Percentiles rank a stretch among this genome's conserved stretches.
Conservation (phyloP, 441 rosid genomes). For the Euphorbia celastroides region DNA sequence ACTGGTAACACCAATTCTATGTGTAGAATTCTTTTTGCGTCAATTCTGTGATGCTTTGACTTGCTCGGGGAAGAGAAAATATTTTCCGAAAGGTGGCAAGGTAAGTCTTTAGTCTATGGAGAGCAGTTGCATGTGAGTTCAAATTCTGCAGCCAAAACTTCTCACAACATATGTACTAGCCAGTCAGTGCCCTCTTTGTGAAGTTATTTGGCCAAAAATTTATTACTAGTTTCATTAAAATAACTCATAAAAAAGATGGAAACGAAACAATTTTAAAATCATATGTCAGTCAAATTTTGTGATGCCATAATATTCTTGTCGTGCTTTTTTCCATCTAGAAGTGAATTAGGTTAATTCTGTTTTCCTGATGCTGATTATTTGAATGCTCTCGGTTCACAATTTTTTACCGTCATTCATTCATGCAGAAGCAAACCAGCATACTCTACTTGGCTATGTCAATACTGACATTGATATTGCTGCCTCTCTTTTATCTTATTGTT, state of each 20-base stretch:
- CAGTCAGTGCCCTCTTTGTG: conserved; percentile 7
- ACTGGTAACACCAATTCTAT: conserved; percentile 21
- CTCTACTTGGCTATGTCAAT: conserved; percentile 78
- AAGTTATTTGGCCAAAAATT: background rate
- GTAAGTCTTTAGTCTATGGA: conserved; percentile 29
- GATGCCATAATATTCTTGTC: background rate
- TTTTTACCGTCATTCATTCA: conserved; percentile 8
- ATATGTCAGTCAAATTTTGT: no score
- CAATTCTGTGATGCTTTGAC: conserved; percentile 97
- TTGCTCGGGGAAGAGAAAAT: conserved; percentile 56
- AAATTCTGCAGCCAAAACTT: background rate
- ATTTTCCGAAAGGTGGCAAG: conserved; percentile 85
- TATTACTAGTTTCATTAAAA: background rate
- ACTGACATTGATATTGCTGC: conserved; percentile 87
- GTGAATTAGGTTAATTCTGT: background rate
- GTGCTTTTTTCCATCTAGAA: background rate
- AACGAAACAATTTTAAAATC: background rate
- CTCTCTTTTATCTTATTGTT: conserved; percentile 75
- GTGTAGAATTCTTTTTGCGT: conserved; percentile 67
- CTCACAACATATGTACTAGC: background rate
- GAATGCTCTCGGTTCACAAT: background rate
- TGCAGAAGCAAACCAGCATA: conserved; percentile 68
- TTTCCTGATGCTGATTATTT: background rate
- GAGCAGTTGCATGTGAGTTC: conserved; percentile 3
- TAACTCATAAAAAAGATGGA: background rate